phyloP scores from a whole-genome alignment of 768 basidiomycete species.

The Brasilioporus rufonigricans region DNA sequence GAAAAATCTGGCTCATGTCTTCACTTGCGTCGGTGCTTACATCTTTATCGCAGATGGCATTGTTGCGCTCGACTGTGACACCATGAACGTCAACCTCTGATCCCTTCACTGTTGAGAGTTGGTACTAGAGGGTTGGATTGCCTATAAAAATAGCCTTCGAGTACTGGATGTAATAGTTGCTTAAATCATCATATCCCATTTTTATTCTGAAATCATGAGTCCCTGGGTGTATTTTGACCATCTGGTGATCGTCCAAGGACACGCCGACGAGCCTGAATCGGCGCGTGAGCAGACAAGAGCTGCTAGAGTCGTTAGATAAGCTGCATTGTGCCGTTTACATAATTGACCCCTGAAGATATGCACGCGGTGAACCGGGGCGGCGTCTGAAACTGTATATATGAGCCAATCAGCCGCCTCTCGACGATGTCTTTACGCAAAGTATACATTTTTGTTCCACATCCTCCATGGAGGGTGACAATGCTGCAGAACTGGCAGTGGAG shows the following conservation, averaged over 20 bases:
- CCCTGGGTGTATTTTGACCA: too few species aligned
- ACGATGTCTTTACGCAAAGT: slow-evolving; percentile 5
- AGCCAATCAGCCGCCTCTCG: not conserved
- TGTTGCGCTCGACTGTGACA: not conserved
- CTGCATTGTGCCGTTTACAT: too few species aligned
- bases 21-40: not conserved
- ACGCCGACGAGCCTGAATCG: too few species aligned
- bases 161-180: too few species aligned
- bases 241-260: too few species aligned
- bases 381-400: slow-evolving; percentile 1
- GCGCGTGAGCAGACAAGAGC: too few species aligned
- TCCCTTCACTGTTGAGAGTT: not conserved
- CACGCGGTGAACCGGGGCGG: too few species aligned
- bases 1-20: not conserved
- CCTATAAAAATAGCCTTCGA: too few species aligned
- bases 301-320: too few species aligned
- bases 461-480: slow-evolving; percentile 18
- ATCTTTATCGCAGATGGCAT: not conserved
- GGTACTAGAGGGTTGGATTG: not conserved
- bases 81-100: slow-evolving; percentile 1
- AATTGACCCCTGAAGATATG: not conserved
- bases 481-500: slow-evolving; percentile 18
- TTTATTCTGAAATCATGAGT: too few species aligned
- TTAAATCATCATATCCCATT: too few species aligned
- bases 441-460: not conserved